Base-by-base conservation (phyloP, 208 protist genomes). In the Acanthamoeba lenticulata region DNA sequence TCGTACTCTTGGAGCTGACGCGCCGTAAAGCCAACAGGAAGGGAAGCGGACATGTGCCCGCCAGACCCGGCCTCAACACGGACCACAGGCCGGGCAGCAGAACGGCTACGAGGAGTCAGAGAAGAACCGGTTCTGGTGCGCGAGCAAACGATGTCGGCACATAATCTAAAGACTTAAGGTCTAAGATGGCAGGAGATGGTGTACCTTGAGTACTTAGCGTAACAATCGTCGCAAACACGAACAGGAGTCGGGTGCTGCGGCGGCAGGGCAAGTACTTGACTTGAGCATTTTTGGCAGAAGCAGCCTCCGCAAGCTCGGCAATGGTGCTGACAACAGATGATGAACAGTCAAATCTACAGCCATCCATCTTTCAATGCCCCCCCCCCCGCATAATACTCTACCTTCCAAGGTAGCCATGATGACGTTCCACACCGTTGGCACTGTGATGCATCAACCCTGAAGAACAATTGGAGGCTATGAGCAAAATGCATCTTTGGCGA, bases 261-360 rank as follows among this genome's bases (percentile, higher is more conserved):
- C 19, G 74, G 74, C 9, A 85, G 44, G 27, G 74, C 74, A 19
- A 85, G 32, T 1, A 42, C 47, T 29, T 85, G 47, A 38, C 74
- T 85, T 24, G 74, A 85, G 32, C 74, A 85, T 36, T 85, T 85
- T 40, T 85, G 74, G 74, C 74, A 85, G 42, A 85, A 85, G 32
- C 74, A 85, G 44, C 74, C 74, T 36, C 74, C 74, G 36, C 74
- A 85, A 17, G 74, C 74, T 19, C 74, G 38, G n/a, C 74, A 85
- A 55, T 85, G 74, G 42, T 85, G 74, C 74, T 85, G 21, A 7
- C 27, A 9, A 40, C 1, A 3, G 5, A 57, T 17, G 32, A 72
- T 72, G 7, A 38, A 19, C 11, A 38, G 62, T 17, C 29, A 40
- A 38, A 60, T 60, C 45, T 52, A 19, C 15, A 15, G 45, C 45